Base-by-base conservation (phyloP, 176 grass and related monocot species). In the Rhynchospora breviuscula region DNA sequence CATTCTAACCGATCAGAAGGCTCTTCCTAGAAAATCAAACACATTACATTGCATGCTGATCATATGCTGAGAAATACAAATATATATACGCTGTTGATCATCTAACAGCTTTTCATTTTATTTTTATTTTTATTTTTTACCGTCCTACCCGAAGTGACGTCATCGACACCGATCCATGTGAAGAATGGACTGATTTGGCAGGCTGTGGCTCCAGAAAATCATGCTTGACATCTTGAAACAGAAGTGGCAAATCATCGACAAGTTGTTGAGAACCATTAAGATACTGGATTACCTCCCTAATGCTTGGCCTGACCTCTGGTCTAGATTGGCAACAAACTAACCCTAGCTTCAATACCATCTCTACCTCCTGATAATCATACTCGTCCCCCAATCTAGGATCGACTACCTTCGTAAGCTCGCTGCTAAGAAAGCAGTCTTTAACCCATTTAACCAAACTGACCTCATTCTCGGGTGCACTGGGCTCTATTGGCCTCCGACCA, bases 311-410 rank as follows among this genome's bases (percentile, higher is more conserved):
- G 10, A 45, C 65, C 6, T 66, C 59, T 0, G 70, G 77, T 5
- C 74, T 81, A 0, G 91, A 81, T 8, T 93, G 91, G 19, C 79
- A 90, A 70, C 88, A 90, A 0, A 90, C 3, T 17, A 93, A 17
- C 13, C 91, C 91, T n/a, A 93, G 40, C 61, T 90, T 85, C 1
- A 93, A 80, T 5, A 26, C 81, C n/a, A 85, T 25, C 26, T 56
- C 79, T n/a, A 83, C 78, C 60, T 93, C 88, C 69, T 19, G 57
- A 15, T 13, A 7, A 10, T 21, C 46, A 22, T 88, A 90, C 0
- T 84, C 59, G 4, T 62, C 57, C 21, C 66, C 82, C 2, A 91
- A 82, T 13, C 64, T 91, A 25, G 7, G 6, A 63, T 88, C 83
- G 10, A 88, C 86, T 1, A 84, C 49, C 12, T 80, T 68, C 13